Evolutionary conservation across 78 protist genomes (phyloP).

Genomic region (Thecamonas trahens): DNA sequence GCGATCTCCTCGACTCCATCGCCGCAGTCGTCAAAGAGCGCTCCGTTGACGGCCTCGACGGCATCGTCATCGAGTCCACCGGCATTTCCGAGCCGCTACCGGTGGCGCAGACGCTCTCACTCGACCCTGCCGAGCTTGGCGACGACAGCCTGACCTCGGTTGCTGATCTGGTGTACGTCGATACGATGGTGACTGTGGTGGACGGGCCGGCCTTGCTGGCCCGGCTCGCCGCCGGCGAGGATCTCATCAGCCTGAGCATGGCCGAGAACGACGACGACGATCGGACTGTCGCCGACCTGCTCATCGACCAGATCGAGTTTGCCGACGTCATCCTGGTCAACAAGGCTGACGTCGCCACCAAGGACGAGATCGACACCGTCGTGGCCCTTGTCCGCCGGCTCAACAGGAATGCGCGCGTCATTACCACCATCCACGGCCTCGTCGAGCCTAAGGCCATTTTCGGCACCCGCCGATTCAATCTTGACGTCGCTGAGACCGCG

Average conservation of each 20-base stretch:
- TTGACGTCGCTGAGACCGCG: slow-evolving; percentile 29
- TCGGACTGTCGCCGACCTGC: slow-evolving; percentile 56
- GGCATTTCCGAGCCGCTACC: slow-evolving; percentile 84
- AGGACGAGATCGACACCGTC: background rate
- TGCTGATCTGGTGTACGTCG: slow-evolving; percentile 37
- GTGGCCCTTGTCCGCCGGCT: background rate
- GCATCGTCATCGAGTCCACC: slow-evolving; percentile 21
- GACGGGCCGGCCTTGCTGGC: slow-evolving; percentile 22
- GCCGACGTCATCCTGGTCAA: slow-evolving; percentile 80
- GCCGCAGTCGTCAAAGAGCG: slow-evolving; percentile 41
- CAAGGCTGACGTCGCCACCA: slow-evolving; percentile 32
- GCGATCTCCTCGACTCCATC: slow-evolving; percentile 83
- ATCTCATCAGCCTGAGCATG: background rate
- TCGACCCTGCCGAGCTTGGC: background rate
- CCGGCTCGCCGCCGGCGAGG: background rate
- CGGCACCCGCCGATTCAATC: slow-evolving; percentile 50
- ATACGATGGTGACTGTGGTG: slow-evolving; percentile 59
- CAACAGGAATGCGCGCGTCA: slow-evolving; percentile 33
- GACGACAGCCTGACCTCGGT: slow-evolving; percentile 9
- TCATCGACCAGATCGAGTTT: slow-evolving; percentile 84
- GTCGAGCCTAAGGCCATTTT: slow-evolving; percentile 36
- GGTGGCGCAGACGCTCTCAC: slow-evolving; percentile 81
- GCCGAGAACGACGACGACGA: slow-evolving; percentile 13
- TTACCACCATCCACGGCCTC: slow-evolving; percentile 11
- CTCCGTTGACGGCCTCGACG: slow-evolving; percentile 5